Evolutionary conservation across 352 stramenopile species (phyloP), one percentile per base, ranked within the genome.

Genomic region (Elongisporangium undulatum): DNA sequence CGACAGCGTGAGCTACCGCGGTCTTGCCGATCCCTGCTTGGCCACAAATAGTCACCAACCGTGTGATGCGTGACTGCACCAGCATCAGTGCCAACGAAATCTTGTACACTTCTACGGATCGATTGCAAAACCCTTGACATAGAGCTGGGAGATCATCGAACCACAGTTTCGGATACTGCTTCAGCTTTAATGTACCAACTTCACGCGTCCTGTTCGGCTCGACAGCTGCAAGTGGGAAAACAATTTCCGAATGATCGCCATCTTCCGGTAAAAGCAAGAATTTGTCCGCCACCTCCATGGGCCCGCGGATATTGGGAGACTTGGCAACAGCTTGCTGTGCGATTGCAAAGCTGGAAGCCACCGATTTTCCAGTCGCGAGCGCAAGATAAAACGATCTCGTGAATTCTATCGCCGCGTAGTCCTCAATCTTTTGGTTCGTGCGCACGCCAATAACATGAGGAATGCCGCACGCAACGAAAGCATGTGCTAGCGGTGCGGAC

Each of bases 381-480:
- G 82, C 85, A 53, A 90, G 56, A 61, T 94, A 94, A 56, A 94
- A 94, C 6, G 83, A 88, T 10, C 84, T 74, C 19, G 85, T 94
- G 66, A 96, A 96, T 49, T 87, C 81, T 45, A 92, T 92, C 20
- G 85, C 85, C 6, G 88, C 88, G 53, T 87, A 87, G 57, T 96
- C 88, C 74, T 93, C 84, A 39, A 97, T 90, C 64, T 94, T 90
- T 66, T 90, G 71, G 61, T 89, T 88, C 3, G 74, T 79, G 38
- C 84, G 87, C 17, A 97, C 89, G 20, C 88, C 90, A 67, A 97
- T 94, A 13, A 97, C 91, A 61, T 97, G 91, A 12, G 88, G 87
- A 29, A 97, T 95, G 4, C 91, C 91, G 51, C 88, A 95, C 15
- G 79, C 71, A 5, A 96, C 87, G 48, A 97, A 97, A 2, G 91